These are phyloP conservation scores for Nitzschia sp. DNA, from an alignment of 108 stramenopile genomes.

Conservation along the genomic window DNA sequence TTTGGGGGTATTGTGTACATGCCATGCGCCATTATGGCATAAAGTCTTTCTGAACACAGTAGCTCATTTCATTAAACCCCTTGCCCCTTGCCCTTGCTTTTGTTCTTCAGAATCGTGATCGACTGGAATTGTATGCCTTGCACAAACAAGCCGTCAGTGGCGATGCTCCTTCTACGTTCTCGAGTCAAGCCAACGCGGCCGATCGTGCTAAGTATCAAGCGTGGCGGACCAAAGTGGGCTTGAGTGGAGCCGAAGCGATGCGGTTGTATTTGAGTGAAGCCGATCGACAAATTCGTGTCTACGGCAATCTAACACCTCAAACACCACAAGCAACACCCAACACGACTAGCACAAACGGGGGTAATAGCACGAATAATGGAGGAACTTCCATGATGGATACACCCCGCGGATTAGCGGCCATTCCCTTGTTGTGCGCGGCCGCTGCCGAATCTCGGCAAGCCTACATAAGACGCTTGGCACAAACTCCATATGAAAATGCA, in stretches of 20 bases:
- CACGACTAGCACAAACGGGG: neutral
- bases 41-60: neutral
- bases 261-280: conserved; percentile 70
- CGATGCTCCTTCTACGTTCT: conserved; percentile 64
- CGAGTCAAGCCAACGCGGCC: conserved; percentile 40
- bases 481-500: conserved; percentile 47
- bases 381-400: conserved; percentile 28
- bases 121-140: conserved; percentile 87
- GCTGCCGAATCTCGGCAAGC: conserved; percentile 78
- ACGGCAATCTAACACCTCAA: conserved; percentile 52
- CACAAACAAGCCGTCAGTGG: conserved; percentile 86
- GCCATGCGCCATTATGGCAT: neutral
- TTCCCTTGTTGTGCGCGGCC: conserved; percentile 80
- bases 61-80: conserved; percentile 1
- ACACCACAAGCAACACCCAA: conserved; percentile 33
- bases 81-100: neutral
- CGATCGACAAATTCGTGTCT: conserved; percentile 79
- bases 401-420: conserved; percentile 78
- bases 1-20: neutral
- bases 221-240: conserved; percentile 71
- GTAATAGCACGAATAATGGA: neutral
- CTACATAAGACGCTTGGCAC: conserved; percentile 68
- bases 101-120: conserved; percentile 69
- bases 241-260: conserved; percentile 72
- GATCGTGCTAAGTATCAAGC: conserved; percentile 84